Evolutionary conservation across 2,329 filamentous ascomycete genomes (phyloP).

Genomic region (Diplodia mutila): DNA sequence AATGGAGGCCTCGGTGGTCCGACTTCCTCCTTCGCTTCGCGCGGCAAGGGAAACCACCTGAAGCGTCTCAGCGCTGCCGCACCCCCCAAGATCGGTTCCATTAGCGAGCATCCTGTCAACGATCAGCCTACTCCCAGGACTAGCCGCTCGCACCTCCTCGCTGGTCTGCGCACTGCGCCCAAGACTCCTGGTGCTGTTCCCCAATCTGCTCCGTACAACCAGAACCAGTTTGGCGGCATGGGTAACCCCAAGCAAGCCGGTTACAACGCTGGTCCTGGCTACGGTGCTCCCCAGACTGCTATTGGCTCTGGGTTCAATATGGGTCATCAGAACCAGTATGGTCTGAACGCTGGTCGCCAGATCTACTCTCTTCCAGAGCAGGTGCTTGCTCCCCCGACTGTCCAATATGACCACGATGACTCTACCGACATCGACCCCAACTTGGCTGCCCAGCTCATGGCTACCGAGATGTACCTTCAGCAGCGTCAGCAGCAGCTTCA

Average conservation of each 20-base stretch:
- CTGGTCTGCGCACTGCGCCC: conserved; percentile 88
- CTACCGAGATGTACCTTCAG: conserved; percentile 88
- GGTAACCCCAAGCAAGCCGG: conserved; percentile 36
- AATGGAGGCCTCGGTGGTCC: conserved; percentile 73
- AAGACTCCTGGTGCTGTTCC: conserved; percentile 75
- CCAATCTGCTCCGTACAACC: conserved; percentile 64
- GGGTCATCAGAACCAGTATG: conserved; percentile 49
- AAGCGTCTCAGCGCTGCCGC: conserved; percentile 86
- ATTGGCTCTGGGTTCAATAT: conserved; percentile 58
- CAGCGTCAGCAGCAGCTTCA: conserved; percentile 95
- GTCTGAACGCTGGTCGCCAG: conserved; percentile 55
- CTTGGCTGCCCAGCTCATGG: conserved; percentile 84
- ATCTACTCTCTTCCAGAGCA: conserved; percentile 79
- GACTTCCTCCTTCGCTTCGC: conserved; percentile 79
- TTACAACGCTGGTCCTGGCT: conserved; percentile 45
- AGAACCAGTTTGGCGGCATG: conserved; percentile 50
- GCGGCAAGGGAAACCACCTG: conserved; percentile 81
- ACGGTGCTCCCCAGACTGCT: conserved; percentile 61
- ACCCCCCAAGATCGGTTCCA: conserved; percentile 67
- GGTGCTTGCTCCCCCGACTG: conserved; percentile 79
- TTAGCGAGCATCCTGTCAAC: conserved; percentile 58
- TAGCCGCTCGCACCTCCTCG: conserved; percentile 91
- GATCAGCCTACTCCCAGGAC: conserved; percentile 83
- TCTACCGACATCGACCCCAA: conserved; percentile 81
- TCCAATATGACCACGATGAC: conserved; percentile 69